Evolutionary conservation across 2,329 filamentous ascomycete species (phyloP), one percentile per base, ranked within the genome.

Genomic region (Scedosporium minutisporum): DNA sequence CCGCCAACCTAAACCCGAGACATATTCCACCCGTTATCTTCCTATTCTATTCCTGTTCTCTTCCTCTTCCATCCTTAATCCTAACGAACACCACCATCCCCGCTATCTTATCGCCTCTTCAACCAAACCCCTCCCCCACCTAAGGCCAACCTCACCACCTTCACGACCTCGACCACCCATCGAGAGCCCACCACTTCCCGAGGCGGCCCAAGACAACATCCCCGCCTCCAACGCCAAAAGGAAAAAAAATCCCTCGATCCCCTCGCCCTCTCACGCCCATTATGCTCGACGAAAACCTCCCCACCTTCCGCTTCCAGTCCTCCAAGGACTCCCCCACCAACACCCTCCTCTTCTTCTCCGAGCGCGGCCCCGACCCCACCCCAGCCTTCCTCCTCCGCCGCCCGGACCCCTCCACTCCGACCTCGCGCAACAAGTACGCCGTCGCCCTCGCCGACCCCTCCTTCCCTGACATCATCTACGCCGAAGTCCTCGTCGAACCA

Each of bases 221-320:
- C 29, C 29, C 29, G 29, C 29, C 29, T 33, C 29, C 29, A 33
- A 33, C 29, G 29, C 29, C 29, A 33, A 33, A 33, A 33, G 29
- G 6, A 33, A 33, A 33, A 33, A 9, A 33, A 33, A 3, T 6
- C 18, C 14, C 42, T 46, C 42, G 18, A 46, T 16, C 42, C 42
- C 14, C 16, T 33, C 29, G 29, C 29, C 48, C n/a, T 12, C 48
- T 21, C 14, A 16, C 55, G 55, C 25, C 63, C 14, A 62, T 12
- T 9, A 96, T 96, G 92, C 83, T 96, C 69, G 92, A 96, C 86
- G 91, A 96, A 74, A 96, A 93, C 74, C 85, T 97, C n/a, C 93
- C 93, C 63, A 91, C 82, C 55, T 87, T 85, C 70, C 81, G 77
- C 68, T 81, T 82, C 71, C 80, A 78, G 66, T 75, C 77, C 21